These are phyloP conservation scores for Curvularia hawaiiensis DNA, from an alignment of 2,329 filamentous ascomycete genomes.

Conservation along the genomic window DNA sequence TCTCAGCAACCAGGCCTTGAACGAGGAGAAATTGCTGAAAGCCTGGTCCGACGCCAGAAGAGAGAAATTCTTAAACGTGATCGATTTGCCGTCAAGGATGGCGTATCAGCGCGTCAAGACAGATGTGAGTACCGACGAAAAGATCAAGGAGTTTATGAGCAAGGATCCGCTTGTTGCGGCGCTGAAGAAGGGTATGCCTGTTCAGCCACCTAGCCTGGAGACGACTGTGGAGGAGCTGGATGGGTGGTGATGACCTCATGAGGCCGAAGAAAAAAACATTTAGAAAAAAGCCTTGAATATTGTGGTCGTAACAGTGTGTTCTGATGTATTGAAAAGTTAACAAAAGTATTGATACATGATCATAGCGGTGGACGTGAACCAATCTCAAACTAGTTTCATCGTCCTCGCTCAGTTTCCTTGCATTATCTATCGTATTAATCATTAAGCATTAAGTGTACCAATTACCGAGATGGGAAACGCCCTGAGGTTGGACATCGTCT, in stretches of 20 bases:
- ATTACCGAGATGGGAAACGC: neutral
- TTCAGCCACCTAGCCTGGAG: conserved; percentile 37
- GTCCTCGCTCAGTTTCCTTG: neutral
- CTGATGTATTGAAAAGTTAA: neutral
- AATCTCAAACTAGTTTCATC: neutral
- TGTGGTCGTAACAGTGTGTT: neutral
- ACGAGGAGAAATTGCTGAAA: conserved; percentile 36
- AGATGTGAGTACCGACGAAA: conserved; percentile 34
- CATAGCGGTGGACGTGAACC: neutral
- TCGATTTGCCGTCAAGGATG: conserved; percentile 42
- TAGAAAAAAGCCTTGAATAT: neutral
- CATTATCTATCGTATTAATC: neutral
- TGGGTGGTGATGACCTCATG: conserved; percentile 27
- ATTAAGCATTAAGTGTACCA: conserved; percentile 11
- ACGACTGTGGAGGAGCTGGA: conserved; percentile 31
- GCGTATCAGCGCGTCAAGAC: conserved; percentile 36
- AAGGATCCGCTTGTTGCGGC: conserved; percentile 37
- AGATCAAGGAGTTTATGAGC: conserved; percentile 28
- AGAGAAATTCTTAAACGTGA: conserved; percentile 42
- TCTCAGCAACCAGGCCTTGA: conserved; percentile 19
- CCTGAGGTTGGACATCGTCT: neutral
- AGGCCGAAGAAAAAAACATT: neutral
- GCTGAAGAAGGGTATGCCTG: conserved; percentile 40
- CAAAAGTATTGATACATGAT: neutral
- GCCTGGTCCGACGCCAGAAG: conserved; percentile 44